These are phyloP conservation scores for Diaporthe caulivora DNA, from an alignment of 2,329 filamentous ascomycete genomes.

Conservation along the genomic window DNA sequence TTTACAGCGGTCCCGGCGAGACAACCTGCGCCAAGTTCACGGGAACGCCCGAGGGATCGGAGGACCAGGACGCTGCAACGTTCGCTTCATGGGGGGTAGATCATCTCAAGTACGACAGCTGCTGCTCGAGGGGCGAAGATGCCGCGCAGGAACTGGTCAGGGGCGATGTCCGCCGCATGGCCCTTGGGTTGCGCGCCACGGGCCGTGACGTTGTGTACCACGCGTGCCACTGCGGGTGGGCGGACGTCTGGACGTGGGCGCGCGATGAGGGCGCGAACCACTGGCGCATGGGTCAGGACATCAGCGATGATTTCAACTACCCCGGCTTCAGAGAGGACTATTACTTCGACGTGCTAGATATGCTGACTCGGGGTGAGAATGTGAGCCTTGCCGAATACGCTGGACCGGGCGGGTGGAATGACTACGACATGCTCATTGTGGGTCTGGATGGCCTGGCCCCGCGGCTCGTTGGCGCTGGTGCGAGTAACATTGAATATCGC, in stretches of 20 bases:
- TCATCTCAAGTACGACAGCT: slow-evolving; percentile 33
- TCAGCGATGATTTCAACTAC: slow-evolving; percentile 36
- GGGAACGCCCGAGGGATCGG: slow-evolving; percentile 9
- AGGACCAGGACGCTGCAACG: slow-evolving; percentile 24
- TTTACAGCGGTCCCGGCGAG: slow-evolving; percentile 31
- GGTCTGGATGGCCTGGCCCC: slow-evolving; percentile 29
- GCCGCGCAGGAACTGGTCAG: slow-evolving; percentile 5
- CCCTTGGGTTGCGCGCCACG: slow-evolving; percentile 27
- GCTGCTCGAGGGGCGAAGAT: slow-evolving; percentile 24
- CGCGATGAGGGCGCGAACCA: slow-evolving; percentile 34
- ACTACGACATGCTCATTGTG: slow-evolving; percentile 37
- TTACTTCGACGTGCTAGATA: slow-evolving; percentile 58
- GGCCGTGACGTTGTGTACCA: slow-evolving; percentile 30
- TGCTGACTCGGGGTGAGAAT: slow-evolving; percentile 39
- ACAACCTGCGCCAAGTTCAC: slow-evolving; percentile 31
- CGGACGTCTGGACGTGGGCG: slow-evolving; percentile 32
- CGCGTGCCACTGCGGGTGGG: slow-evolving; percentile 34
- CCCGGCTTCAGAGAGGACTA: slow-evolving; percentile 28
- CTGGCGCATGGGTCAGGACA: slow-evolving; percentile 33
- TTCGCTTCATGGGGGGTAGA: slow-evolving; percentile 29
- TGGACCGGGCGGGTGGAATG: slow-evolving; percentile 34
- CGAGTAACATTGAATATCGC: slow-evolving; percentile 34
- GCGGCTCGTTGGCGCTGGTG: slow-evolving; percentile 26
- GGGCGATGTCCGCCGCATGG: slow-evolving; percentile 32
- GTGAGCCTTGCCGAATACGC: slow-evolving; percentile 23